Conservation (phyloP, 2,329 filamentous ascomycete species). For the Colletotrichum endophyticum region DNA sequence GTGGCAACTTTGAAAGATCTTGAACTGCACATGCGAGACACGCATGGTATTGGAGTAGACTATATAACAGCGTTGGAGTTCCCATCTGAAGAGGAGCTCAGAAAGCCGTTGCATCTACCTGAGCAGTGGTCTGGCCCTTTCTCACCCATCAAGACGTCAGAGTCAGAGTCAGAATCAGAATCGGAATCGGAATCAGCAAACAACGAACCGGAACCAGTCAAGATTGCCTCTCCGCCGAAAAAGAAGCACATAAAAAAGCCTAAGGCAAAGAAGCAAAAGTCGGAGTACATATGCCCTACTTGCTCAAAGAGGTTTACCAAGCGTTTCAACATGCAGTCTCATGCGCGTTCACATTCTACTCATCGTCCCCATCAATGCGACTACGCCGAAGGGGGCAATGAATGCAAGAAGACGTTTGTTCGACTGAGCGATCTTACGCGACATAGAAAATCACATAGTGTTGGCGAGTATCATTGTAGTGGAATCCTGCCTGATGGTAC, state of each 20-base stretch:
- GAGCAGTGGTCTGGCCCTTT: not conserved
- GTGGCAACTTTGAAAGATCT: not conserved
- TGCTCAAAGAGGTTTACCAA: too few species aligned
- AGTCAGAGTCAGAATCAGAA: too few species aligned
- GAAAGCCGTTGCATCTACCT: too few species aligned
- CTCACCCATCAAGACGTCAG: not conserved
- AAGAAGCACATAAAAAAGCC: fast-evolving
- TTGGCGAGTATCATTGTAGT: not conserved
- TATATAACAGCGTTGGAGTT: not conserved
- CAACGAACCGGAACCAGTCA: too few species aligned
- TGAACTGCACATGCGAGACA: not conserved
- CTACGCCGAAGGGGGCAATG: not conserved
- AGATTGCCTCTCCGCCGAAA: too few species aligned
- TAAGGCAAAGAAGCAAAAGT: too few species aligned
- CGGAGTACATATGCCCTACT: too few species aligned
- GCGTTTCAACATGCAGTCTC: not conserved
- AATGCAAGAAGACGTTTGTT: not conserved
- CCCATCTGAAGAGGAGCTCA: not conserved
- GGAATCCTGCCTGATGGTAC: not conserved
- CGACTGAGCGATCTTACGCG: not conserved
- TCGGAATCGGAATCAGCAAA: not conserved
- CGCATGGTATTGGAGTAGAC: not conserved
- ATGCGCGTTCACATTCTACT: too few species aligned
- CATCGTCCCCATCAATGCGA: too few species aligned
- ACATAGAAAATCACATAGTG: too few species aligned